These are phyloP conservation scores for Trichoderma parareesei DNA, from an alignment of 495 filamentous ascomycete genomes.

Conservation along the genomic window DNA sequence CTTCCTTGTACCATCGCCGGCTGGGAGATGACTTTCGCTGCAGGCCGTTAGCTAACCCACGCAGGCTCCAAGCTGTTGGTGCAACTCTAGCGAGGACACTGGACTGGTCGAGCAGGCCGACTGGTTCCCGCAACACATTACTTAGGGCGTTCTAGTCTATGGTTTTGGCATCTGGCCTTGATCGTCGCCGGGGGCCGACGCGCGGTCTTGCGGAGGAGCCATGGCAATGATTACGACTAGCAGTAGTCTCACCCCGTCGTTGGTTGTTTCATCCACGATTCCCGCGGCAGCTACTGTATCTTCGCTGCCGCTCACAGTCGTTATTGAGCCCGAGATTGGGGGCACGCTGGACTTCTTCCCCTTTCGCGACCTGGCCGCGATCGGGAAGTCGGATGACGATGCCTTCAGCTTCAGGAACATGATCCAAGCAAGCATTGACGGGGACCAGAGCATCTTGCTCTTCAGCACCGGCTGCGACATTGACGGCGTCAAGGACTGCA, in stretches of 20 bases:
- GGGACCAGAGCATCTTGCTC: slow-evolving; percentile 3
- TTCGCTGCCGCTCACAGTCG: not conserved
- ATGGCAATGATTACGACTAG: not conserved
- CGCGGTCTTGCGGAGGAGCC: not conserved
- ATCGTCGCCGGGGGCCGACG: not conserved
- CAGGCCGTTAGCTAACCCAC: not conserved
- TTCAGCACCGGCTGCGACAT: not conserved
- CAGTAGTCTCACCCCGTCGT: not conserved
- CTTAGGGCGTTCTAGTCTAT: not conserved
- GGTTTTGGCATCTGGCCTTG: not conserved
- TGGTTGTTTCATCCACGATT: not conserved
- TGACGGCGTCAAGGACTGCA: slow-evolving; percentile 5
- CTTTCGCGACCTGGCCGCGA: slow-evolving; percentile 6
- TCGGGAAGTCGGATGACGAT: not conserved
- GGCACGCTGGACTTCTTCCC: slow-evolving; percentile 9
- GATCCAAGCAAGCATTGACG: slow-evolving; percentile 7
- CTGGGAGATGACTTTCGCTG: not conserved
- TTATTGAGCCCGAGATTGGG: not conserved
- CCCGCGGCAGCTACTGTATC: not conserved
- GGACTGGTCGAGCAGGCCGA: not conserved
- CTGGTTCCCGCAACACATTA: not conserved
- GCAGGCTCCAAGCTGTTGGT: not conserved
- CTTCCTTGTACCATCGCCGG: not conserved
- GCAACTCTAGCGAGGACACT: not conserved
- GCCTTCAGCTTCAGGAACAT: slow-evolving; percentile 3